phyloP scores from a whole-genome alignment of 768 basidiomycete species.

The Lactarius indigo region DNA sequence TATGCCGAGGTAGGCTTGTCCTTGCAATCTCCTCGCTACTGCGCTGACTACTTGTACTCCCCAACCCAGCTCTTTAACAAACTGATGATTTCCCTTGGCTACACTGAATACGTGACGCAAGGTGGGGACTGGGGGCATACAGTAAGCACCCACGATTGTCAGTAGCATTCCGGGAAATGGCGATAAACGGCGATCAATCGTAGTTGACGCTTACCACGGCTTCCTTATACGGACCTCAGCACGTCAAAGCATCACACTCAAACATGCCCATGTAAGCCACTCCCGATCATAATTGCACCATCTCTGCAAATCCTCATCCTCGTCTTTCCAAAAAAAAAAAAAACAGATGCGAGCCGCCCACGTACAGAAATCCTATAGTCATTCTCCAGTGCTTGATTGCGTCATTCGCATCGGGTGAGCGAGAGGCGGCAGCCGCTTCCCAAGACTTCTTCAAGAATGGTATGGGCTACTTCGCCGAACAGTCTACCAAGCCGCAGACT shows the following conservation, averaged over 20 bases:
- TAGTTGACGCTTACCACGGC: conserved; percentile 33
- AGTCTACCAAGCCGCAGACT: conserved; percentile 34
- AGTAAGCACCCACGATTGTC: conserved; percentile 27
- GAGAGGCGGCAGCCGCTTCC: conserved; percentile 33
- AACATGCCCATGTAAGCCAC: conserved; percentile 22
- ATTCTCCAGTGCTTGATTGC: conserved; percentile 26
- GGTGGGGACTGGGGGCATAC: conserved; percentile 47
- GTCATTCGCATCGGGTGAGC: conserved; percentile 32
- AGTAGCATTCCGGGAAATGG: neutral
- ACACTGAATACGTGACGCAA: conserved; percentile 39
- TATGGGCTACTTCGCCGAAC: conserved; percentile 39
- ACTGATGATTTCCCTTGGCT: conserved; percentile 33
- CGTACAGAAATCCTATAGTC: conserved; percentile 29
- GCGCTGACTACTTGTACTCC: too few relatives aligned
- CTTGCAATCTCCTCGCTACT: neutral
- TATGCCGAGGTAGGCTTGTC: conserved; percentile 43
- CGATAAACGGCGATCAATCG: too few relatives aligned
- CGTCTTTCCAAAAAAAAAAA: too few relatives aligned
- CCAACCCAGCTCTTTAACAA: conserved; percentile 29
- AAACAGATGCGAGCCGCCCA: conserved; percentile 23
- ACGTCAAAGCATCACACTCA: conserved; percentile 35
- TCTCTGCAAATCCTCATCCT: too few relatives aligned
- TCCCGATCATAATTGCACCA: too few relatives aligned
- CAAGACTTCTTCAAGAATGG: conserved; percentile 33
- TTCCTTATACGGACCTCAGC: conserved; percentile 28